A percentile compares a stretch with the other conserved stretches of the same genome.
Conservation (phyloP, 768 basidiomycete species). For the Phylloporus sp. region DNA sequence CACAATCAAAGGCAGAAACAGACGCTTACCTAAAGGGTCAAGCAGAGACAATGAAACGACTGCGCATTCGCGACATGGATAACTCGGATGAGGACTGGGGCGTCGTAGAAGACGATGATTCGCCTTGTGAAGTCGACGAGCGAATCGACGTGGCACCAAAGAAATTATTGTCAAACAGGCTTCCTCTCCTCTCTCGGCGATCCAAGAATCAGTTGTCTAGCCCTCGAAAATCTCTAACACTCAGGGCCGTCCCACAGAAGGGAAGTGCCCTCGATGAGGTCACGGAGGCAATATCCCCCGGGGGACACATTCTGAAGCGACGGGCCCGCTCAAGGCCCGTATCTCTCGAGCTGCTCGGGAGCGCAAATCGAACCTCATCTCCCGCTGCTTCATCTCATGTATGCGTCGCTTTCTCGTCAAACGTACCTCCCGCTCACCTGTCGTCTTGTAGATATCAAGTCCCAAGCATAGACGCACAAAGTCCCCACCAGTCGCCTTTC, state of each 20-base stretch:
- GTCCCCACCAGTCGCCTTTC: conserved; percentile 28
- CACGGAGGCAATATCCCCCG: conserved; percentile 66
- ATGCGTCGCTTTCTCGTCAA: neutral
- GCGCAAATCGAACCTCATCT: conserved; percentile 41
- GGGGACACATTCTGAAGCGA: conserved; percentile 70
- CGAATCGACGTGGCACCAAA: conserved; percentile 31
- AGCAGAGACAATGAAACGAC: conserved; percentile 58
- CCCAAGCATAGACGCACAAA: conserved; percentile 10
- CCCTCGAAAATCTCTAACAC: conserved; percentile 23
- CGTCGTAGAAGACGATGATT: conserved; percentile 41
- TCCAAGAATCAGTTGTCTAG: conserved; percentile 28
- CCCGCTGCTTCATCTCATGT: conserved; percentile 33
- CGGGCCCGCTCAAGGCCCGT: conserved; percentile 70
- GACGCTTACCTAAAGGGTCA: conserved; percentile 43
- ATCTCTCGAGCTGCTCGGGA: conserved; percentile 59
- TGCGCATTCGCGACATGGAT: conserved; percentile 55
- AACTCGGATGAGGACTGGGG: conserved; percentile 43
- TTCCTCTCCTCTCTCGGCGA: conserved; percentile 21
- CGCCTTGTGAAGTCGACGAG: conserved; percentile 47
- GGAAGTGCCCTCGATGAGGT: conserved; percentile 51
- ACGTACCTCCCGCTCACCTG: neutral
- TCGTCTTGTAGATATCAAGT: conserved; percentile 13
- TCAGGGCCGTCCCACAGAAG: conserved; percentile 32
- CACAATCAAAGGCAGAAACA: conserved; percentile 35
- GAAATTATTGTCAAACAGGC: conserved; percentile 30